phyloP scores from a whole-genome alignment of 768 basidiomycete species.

The Podaxis sp. region DNA sequence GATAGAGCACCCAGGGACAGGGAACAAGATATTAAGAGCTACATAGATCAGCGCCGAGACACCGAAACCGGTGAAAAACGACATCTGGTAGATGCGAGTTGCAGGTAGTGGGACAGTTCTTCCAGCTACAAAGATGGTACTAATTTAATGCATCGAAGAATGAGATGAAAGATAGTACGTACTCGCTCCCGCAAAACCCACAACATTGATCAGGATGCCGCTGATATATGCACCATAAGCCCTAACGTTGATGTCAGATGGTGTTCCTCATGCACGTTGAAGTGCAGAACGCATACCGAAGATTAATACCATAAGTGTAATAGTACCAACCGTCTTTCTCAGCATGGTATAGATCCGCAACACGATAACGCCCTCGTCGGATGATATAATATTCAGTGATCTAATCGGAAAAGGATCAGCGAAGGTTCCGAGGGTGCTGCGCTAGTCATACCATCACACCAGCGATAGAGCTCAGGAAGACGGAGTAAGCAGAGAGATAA shows the following conservation, averaged over 20 bases:
- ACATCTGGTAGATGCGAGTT: constrained; percentile 72
- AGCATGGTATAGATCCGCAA: constrained; percentile 67
- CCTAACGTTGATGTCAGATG: constrained; percentile 27
- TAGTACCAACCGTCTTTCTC: constrained; percentile 66
- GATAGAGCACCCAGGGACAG: constrained; percentile 48
- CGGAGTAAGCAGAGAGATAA: constrained; percentile 80
- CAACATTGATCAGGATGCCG: constrained; percentile 80
- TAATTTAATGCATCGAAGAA: constrained; percentile 3
- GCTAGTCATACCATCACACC: constrained; percentile 64
- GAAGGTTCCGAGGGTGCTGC: not conserved
- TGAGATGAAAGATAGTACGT: constrained; percentile 24
- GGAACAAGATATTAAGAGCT: constrained; percentile 56
- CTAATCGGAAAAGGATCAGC: constrained; percentile 29
- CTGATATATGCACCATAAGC: constrained; percentile 68
- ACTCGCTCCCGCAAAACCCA: constrained; percentile 80
- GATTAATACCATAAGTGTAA: constrained; percentile 74
- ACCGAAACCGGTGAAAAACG: constrained; percentile 84
- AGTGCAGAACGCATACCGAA: constrained; percentile 42
- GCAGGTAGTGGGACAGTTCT: constrained; percentile 63
- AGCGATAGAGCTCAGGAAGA: constrained; percentile 78
- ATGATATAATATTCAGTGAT: constrained; percentile 81
- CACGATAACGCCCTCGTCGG: constrained; percentile 66
- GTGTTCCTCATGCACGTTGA: not conserved
- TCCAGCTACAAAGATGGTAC: constrained; percentile 40
- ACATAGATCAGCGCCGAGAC: constrained; percentile 67